Evolutionary conservation across 768 basidiomycete genomes (phyloP).

Genomic region (Mycena leptocephala): DNA sequence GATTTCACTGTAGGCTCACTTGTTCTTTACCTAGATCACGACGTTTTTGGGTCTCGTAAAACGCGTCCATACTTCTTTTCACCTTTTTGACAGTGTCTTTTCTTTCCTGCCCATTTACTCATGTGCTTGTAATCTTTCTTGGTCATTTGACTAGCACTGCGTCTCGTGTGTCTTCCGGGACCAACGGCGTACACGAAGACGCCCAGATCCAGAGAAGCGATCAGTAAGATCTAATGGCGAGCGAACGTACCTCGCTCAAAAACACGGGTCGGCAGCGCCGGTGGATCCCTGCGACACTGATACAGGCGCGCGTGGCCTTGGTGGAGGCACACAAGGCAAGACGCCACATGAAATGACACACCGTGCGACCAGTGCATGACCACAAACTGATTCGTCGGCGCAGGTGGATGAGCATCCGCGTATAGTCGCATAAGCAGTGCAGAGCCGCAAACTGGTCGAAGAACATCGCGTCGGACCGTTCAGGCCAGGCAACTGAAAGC

Average conservation of each 20-base stretch:
- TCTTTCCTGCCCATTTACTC: no score
- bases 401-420: not conserved
- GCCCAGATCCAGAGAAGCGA: no score
- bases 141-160: no score
- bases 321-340: not conserved
- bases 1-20: not conserved
- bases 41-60: not conserved
- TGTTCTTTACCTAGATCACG: not conserved
- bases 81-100: slow-evolving; percentile 28
- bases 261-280: slow-evolving; percentile 2
- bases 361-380: not conserved
- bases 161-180: no score
- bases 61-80: not conserved
- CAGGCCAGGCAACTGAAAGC: not conserved
- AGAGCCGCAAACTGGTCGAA: slow-evolving; percentile 21
- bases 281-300: not conserved
- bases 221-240: no score
- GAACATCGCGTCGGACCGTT: not conserved
- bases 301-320: not conserved
- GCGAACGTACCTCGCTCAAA: not conserved
- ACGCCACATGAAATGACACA: not conserved
- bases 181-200: no score
- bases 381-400: not conserved
- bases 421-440: not conserved
- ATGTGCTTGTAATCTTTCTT: not conserved